phyloP scores from a whole-genome alignment of 805 yeast genomes.

The Cyberlindnera bimundalis region DNA sequence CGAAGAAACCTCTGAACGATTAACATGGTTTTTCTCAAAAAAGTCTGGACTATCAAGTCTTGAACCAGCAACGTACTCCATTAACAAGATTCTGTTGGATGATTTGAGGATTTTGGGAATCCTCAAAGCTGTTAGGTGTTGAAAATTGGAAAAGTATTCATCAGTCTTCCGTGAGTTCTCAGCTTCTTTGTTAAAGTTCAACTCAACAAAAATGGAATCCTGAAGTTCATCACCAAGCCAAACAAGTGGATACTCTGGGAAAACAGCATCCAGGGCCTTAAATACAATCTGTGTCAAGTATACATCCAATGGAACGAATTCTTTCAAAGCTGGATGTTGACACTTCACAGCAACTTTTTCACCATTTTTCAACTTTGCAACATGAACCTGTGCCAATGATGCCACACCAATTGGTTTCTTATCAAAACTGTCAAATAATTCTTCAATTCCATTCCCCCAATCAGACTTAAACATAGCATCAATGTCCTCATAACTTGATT shows the following conservation, averaged over 20 bases:
- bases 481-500: slow-evolving; percentile 68
- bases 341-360: slow-evolving; percentile 88
- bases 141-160: slow-evolving; percentile 56
- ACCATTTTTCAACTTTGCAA: slow-evolving; percentile 57
- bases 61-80: slow-evolving; percentile 84
- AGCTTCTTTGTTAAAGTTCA: slow-evolving; percentile 87
- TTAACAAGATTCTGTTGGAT: slow-evolving; percentile 66
- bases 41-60: slow-evolving; percentile 74
- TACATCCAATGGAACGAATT: slow-evolving; percentile 89
- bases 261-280: slow-evolving; percentile 64
- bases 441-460: slow-evolving; percentile 56
- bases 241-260: slow-evolving; percentile 89
- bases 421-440: slow-evolving; percentile 64
- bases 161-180: slow-evolving; percentile 70
- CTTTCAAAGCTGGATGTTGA: slow-evolving; percentile 85
- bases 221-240: slow-evolving; percentile 97
- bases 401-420: slow-evolving; percentile 89
- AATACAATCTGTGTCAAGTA: slow-evolving; percentile 75
- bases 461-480: slow-evolving; percentile 64
- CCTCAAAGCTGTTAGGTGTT: slow-evolving; percentile 65
- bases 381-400: slow-evolving; percentile 93
- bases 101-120: slow-evolving; percentile 74
- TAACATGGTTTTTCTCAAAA: slow-evolving; percentile 59
- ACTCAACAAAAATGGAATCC: slow-evolving; percentile 81
- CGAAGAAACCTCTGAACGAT: slow-evolving; percentile 72